A percentile compares a stretch with the other conserved stretches of the same genome.
Conservation (phyloP, 148 eudicot genomes). For the Camellia lanceoleosa region DNA sequence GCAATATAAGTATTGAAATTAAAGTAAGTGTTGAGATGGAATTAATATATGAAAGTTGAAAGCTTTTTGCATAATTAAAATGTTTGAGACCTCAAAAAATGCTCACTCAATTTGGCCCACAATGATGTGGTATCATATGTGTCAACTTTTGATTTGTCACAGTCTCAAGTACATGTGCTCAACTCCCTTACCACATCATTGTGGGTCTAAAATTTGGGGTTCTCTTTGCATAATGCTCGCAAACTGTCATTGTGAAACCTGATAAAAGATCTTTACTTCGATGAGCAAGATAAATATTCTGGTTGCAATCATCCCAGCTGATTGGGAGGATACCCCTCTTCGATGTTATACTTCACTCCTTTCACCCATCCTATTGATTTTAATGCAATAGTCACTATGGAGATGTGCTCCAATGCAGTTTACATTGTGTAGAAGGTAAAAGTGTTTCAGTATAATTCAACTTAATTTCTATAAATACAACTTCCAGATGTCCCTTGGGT, state of each 20-base stretch:
- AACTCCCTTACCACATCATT: no score
- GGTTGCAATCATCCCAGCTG: not conserved
- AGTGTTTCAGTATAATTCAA: not conserved
- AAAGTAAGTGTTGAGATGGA: no score
- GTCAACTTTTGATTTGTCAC: no score
- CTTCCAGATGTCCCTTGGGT: not conserved
- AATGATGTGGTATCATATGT: no score
- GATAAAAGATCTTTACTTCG: not conserved
- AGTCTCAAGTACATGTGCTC: no score
- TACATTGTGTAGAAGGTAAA: no score
- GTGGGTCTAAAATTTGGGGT: no score
- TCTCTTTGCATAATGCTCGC: not conserved
- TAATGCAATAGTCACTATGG: not conserved
- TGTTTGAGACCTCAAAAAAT: no score
- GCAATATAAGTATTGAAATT: not conserved
- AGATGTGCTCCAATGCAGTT: no score
- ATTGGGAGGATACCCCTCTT: not conserved
- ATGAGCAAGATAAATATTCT: not conserved
- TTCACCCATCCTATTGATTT: not conserved
- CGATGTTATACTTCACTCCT: not conserved
- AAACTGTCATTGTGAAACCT: not conserved
- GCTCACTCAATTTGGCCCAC: no score
- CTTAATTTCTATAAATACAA: not conserved
- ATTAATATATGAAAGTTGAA: no score
- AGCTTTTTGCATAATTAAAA: no score